Base-by-base conservation (phyloP, 768 basidiomycete genomes). In the Termitomyces eurrhizus region DNA sequence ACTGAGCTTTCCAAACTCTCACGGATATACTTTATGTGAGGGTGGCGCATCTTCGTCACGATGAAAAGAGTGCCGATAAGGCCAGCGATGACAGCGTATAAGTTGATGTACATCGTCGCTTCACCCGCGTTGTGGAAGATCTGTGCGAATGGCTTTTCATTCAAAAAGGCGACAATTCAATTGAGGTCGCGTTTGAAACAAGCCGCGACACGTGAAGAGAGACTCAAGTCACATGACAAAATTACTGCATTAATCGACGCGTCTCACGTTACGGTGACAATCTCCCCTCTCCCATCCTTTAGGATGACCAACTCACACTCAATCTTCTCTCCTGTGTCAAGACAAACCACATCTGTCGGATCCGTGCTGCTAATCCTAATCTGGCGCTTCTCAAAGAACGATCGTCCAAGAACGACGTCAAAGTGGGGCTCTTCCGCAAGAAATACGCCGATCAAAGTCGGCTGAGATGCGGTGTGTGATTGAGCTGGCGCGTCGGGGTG, bases 381-480 rank as follows among this genome's bases (percentile, higher is more conserved):
- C 68, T 89, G 89, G 65, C 93, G 79, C 68, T 81, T 87, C 80
- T 90, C 90, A 63, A 89, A 85, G 68, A 97, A 95, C 26, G 86
- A 87, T 29, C 95, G 80, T 1, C 95, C 95, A 7, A 98, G 82
- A 5, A 98, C 90, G 51, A 98, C 92, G 67, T 97, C 95, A 73
- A 98, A 98, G 68, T 98, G 94, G 0, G 89, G 87, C 70, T 97
- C 95, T 70, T 99, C 97, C 4, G 92, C 90, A 35, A 98, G 82
- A 73, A 92, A 95, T 9, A 98, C 95, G 0, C 83, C 69, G 26
- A 88, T 70, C 61, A 77, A 69, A 12, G 80, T 79, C 4, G 76
- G 73, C 66, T 79, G 80, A 2, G 75, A 48, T 60, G 56, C 65
- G 58, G 52, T 56, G 61, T 62, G 60, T 46, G 65, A 58, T 26